Base-by-base conservation (phyloP, 2,329 filamentous ascomycete species). In the Grosmannia penicillata region DNA sequence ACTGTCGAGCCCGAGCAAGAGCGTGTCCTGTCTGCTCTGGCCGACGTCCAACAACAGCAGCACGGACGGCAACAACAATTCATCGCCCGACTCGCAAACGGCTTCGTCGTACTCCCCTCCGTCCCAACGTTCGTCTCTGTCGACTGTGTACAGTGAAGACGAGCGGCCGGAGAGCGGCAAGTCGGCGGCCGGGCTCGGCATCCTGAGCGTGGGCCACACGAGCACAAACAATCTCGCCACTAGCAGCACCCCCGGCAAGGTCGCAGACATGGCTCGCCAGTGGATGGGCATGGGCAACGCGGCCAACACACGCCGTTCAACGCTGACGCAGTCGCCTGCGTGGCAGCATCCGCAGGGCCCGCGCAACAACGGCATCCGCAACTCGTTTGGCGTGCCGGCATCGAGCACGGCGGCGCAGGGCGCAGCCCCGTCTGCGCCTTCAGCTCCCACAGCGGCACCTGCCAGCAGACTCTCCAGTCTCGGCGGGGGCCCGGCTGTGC, bases 111-210 rank as follows among this genome's bases (percentile, higher is more conserved):
- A 43, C 35, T 39, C 40, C 3, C 25, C 21, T 3, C 34, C 19
- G 1, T 47, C 40, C 11, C 22, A 27, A 6, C 45, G 38, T 0
- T 72, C 68, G 28, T 63, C 67, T 3, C 54, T 75, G 6, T 75
- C 70, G 4, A 75, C 70, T 0, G 51, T 75, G 6, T 72, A 72
- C 44, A 73, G 69, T 41, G 66, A 65, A 34, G 66, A 69, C 23
- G 68, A 71, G 38, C 54, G 57, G 1, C 59, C 64, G 8, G 59
- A 62, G 7, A 53, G 53, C 5, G 34, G 22, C n/a, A 41, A 42
- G 7, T 28, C 28, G 17, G 32, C 33, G 18, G 36, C 39, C 8
- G 45, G 24, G 11, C 13, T 23, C 18, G 29, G 24, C 32, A 32
- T 28, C 37, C 25, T 26, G 29, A 3, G 26, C 28, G 17, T 36